phyloP scores from a whole-genome alignment of 305 asterid species.

The Solanum chacoense region DNA sequence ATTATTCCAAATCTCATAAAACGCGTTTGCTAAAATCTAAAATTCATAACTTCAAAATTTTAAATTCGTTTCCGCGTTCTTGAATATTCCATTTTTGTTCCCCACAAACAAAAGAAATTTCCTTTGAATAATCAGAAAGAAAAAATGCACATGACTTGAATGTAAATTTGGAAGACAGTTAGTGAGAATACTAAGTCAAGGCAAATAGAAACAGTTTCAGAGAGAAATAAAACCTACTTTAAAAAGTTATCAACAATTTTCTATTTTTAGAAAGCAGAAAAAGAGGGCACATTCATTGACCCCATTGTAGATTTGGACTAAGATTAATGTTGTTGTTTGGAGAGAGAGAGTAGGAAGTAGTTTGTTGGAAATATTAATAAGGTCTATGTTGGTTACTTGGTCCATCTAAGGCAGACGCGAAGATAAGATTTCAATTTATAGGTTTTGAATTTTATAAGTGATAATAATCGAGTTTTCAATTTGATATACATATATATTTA shows the following conservation, averaged over 20 bases:
- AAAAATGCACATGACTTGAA: neutral
- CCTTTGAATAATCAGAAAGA: neutral
- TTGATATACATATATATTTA: neutral
- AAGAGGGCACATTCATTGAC: neutral
- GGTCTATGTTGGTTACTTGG: neutral
- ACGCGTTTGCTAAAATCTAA: accelerated
- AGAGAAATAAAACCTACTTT: neutral
- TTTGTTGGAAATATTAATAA: neutral
- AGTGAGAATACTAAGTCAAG: neutral
- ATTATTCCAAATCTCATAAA: neutral
- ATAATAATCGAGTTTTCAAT: neutral
- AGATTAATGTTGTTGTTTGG: neutral
- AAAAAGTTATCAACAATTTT: neutral
- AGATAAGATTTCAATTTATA: neutral
- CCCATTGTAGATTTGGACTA: neutral
- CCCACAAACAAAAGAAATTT: neutral
- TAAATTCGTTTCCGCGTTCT: neutral
- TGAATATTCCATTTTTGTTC: neutral
- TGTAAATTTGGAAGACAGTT: neutral
- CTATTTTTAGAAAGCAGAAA: neutral
- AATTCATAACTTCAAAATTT: neutral
- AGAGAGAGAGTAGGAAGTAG: neutral
- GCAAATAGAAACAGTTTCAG: neutral
- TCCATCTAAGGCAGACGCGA: neutral
- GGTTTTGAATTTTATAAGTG: neutral